Evolutionary conservation across 768 basidiomycete genomes (phyloP).

Genomic region (Boletus subparvulus): DNA sequence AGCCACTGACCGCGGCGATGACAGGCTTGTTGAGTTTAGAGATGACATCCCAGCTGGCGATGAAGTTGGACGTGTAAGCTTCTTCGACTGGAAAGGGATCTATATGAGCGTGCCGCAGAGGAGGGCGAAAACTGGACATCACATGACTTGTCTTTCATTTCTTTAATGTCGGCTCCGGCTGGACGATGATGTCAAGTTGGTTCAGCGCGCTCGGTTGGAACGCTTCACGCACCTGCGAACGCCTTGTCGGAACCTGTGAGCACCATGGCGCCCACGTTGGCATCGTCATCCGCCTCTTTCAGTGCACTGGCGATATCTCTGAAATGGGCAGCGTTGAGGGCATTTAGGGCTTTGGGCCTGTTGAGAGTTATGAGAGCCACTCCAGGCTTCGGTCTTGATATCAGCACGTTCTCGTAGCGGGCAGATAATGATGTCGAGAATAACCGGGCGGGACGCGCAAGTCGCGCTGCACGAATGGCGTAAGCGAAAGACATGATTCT

Average conservation of each 20-base stretch:
- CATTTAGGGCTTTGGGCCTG: conserved; percentile 88
- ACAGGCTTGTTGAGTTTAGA: conserved; percentile 83
- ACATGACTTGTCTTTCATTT: conserved; percentile 98
- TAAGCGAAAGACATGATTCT: conserved; percentile 20
- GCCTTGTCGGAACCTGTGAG: conserved; percentile 90
- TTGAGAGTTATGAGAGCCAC: conserved; percentile 86
- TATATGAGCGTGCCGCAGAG: background rate
- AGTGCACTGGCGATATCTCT: conserved; percentile 79
- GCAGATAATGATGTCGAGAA: conserved; percentile 32
- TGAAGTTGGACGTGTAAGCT: conserved; percentile 82
- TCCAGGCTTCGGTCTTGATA: conserved; percentile 62
- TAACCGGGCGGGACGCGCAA: conserved; percentile 8
- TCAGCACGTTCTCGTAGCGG: conserved; percentile 65
- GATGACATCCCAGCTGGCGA: conserved; percentile 80
- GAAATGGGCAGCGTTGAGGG: conserved; percentile 79
- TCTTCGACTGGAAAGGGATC: conserved; percentile 59
- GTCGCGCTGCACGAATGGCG: conserved; percentile 1
- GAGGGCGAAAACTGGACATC: conserved; percentile 24
- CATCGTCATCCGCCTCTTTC: conserved; percentile 66
- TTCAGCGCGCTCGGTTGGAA: background rate
- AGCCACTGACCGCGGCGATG: conserved; percentile 95
- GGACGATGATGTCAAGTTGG: background rate
- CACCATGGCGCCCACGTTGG: conserved; percentile 77
- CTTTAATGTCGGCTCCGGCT: conserved; percentile 99
- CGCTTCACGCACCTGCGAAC: conserved; percentile 72